These are phyloP conservation scores for Candida sojae DNA, from an alignment of 1,139 yeast genomes.

Conservation along the genomic window DNA sequence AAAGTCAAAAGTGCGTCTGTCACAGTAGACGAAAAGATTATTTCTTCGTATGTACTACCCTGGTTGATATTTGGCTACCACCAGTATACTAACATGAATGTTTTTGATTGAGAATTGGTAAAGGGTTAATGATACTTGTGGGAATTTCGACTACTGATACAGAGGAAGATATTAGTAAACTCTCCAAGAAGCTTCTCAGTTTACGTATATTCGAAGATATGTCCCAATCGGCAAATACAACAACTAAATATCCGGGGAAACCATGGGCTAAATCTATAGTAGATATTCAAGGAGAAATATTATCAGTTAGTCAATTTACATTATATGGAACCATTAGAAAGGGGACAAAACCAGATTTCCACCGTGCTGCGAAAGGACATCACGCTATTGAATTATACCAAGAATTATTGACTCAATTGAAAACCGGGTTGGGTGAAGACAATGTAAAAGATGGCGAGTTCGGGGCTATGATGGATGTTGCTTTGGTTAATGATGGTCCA, in stretches of 20 bases:
- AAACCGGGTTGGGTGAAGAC: constrained; percentile 56
- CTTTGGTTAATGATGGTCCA: constrained; percentile 82
- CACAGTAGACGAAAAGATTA: constrained; percentile 66
- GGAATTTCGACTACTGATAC: constrained; percentile 84
- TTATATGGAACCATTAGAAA: constrained; percentile 79
- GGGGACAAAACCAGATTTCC: constrained; percentile 94
- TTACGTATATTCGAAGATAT: constrained; percentile 73
- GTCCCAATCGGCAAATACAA: constrained; percentile 27
- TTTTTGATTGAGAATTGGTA: constrained; percentile 49
- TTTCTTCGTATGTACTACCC: constrained; percentile 59
- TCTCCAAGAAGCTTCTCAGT: constrained; percentile 66
- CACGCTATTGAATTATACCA: constrained; percentile 69
- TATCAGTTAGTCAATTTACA: constrained; percentile 84
- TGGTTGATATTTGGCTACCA: no score
- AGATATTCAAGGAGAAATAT: constrained; percentile 32
- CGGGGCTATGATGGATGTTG: constrained; percentile 98
- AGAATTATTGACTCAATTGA: constrained; percentile 52
- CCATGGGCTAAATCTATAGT: constrained; percentile 45
- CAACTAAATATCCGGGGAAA: constrained; percentile 61
- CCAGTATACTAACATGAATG: not conserved
- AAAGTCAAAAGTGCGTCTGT: constrained; percentile 87
- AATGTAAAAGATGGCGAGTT: constrained; percentile 84
- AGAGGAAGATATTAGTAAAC: constrained; percentile 63
- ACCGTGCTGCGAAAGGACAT: constrained; percentile 82
- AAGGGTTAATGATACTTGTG: constrained; percentile 78